These are phyloP conservation scores for Clonostachys rosea DNA, from an alignment of 2,329 filamentous ascomycete genomes.

Conservation along the genomic window DNA sequence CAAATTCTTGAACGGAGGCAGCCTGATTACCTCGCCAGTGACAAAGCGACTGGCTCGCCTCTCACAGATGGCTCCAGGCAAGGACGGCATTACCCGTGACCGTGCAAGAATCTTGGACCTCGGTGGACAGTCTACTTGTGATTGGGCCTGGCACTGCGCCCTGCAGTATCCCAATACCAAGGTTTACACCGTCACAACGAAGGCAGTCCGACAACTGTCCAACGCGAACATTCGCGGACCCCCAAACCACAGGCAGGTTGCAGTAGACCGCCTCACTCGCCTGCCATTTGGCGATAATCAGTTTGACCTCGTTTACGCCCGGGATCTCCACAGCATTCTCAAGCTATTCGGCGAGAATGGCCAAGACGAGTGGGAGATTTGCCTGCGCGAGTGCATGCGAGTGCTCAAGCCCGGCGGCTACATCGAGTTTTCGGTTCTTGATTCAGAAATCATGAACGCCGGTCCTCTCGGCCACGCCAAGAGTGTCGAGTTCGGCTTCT, in stretches of 20 bases:
- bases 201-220: constrained; percentile 63
- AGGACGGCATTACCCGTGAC: constrained; percentile 37
- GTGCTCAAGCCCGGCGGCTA: constrained; percentile 91
- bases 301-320: constrained; percentile 89
- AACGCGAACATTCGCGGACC: constrained; percentile 78
- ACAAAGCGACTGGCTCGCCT: constrained; percentile 55
- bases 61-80: constrained; percentile 40
- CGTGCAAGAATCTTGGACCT: constrained; percentile 76
- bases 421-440: constrained; percentile 84
- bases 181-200: constrained; percentile 82
- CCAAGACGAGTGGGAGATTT: constrained; percentile 83
- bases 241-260: constrained; percentile 79
- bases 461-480: constrained; percentile 76
- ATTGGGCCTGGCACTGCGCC: constrained; percentile 95
- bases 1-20: constrained; percentile 60
- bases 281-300: constrained; percentile 82
- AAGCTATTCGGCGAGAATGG: constrained; percentile 65
- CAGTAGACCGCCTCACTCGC: constrained; percentile 70
- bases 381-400: constrained; percentile 80
- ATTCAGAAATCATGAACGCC: constrained; percentile 84
- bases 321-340: constrained; percentile 79
- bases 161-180: constrained; percentile 80
- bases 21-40: constrained; percentile 59
- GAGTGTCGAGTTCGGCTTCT: constrained; percentile 87
- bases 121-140: constrained; percentile 77